These are phyloP conservation scores for Amphibolis antarctica DNA, from an alignment of 106 monocot genomes.

Conservation along the genomic window DNA sequence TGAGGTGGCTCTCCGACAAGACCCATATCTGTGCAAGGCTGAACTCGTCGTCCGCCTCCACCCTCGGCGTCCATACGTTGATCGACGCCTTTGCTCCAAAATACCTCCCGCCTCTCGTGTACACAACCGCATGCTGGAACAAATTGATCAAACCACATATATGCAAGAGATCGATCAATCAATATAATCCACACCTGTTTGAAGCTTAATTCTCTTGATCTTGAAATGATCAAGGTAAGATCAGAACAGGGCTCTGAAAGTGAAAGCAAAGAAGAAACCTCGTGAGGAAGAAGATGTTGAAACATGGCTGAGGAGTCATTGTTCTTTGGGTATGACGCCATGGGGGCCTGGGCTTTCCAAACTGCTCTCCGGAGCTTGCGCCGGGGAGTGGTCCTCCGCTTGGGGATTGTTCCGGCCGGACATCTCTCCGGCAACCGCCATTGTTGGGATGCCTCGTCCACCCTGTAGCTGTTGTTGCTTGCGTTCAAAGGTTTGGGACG, in stretches of 20 bases:
- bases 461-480: not conserved
- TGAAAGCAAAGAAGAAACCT: not conserved
- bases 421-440: not conserved
- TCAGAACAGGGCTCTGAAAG: too few relatives aligned
- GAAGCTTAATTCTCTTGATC: too few relatives aligned
- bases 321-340: not conserved
- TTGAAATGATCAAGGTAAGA: too few relatives aligned
- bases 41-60: constrained; percentile 3
- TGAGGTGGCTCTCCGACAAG: not conserved
- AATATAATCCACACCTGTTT: too few relatives aligned
- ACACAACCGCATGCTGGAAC: constrained; percentile 5
- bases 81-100: constrained; percentile 7
- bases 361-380: not conserved
- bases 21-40: constrained; percentile 12
- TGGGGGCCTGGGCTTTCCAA: not conserved
- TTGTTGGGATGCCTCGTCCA: not conserved
- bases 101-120: not conserved
- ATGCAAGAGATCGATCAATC: too few relatives aligned
- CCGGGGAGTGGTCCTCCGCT: not conserved
- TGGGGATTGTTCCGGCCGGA: constrained; percentile 4
- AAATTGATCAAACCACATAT: not conserved
- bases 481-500: not conserved
- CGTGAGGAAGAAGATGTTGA: not conserved
- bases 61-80: constrained; percentile 6
- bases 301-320: not conserved